Percentiles rank a stretch among this genome's conserved stretches.
Conservation (phyloP, 2,329 filamentous ascomycete genomes). For the Pestalotiopsis sp. region DNA sequence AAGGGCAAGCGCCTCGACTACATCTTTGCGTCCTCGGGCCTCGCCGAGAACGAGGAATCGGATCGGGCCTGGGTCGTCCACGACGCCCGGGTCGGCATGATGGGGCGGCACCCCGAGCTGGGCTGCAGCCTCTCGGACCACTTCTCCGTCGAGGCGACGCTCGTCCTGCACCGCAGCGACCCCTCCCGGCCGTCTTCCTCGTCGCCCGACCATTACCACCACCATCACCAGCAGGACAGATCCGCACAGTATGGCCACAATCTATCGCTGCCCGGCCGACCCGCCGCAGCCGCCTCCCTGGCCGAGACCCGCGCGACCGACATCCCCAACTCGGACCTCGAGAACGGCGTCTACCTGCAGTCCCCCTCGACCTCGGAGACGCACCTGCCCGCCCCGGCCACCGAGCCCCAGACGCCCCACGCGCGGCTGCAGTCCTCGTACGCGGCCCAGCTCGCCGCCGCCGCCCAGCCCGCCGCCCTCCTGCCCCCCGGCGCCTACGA, state of each 20-base stretch:
- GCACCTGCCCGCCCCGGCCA: slow-evolving; percentile 23
- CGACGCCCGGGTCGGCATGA: slow-evolving; percentile 75
- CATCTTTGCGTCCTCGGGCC: slow-evolving; percentile 75
- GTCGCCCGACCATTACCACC: neutral
- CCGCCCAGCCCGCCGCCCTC: slow-evolving; percentile 26
- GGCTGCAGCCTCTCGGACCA: slow-evolving; percentile 91
- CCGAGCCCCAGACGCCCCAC: slow-evolving; percentile 20
- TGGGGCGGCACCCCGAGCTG: slow-evolving; percentile 76
- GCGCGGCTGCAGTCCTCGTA: slow-evolving; percentile 32
- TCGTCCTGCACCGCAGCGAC: slow-evolving; percentile 50
- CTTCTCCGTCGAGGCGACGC: slow-evolving; percentile 84
- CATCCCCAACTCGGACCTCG: slow-evolving; percentile 22
- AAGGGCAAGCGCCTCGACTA: slow-evolving; percentile 91
- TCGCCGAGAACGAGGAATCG: slow-evolving; percentile 31
- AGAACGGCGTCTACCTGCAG: slow-evolving; percentile 42
- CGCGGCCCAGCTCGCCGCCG: slow-evolving; percentile 29
- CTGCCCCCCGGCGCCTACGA: slow-evolving; percentile 62
- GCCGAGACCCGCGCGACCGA: slow-evolving; percentile 13
- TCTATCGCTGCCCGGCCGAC: slow-evolving; percentile 15
- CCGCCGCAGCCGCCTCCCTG: slow-evolving; percentile 24
- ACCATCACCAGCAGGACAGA: neutral
- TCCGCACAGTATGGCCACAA: neutral
- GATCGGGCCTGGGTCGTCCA: slow-evolving; percentile 67
- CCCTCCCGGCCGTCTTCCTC: slow-evolving; percentile 2
- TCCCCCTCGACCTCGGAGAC: slow-evolving; percentile 36